Percentiles rank a stretch among this genome's conserved stretches.
Conservation (phyloP, 148 eudicot genomes). For the Cornus controversa region DNA sequence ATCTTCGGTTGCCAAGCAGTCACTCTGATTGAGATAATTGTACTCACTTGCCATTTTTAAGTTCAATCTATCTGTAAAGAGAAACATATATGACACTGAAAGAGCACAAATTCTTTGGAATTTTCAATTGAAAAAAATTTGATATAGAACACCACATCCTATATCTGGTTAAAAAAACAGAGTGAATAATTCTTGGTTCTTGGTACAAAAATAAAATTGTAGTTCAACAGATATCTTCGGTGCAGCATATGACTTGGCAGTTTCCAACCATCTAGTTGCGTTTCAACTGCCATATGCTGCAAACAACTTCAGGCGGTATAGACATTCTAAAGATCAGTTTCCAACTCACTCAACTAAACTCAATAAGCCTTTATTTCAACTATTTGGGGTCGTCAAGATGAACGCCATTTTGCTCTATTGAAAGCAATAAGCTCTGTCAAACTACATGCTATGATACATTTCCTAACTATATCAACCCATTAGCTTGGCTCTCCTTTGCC, state of each 20-base stretch:
- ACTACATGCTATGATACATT: too few relatives aligned
- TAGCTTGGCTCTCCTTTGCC: too few relatives aligned
- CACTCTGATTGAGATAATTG: constrained; percentile 78
- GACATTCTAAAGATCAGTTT: background rate
- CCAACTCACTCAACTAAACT: too few relatives aligned
- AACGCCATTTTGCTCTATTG: too few relatives aligned
- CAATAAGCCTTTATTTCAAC: too few relatives aligned
- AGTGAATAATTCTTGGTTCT: background rate
- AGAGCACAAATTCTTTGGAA: background rate
- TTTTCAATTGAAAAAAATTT: background rate
- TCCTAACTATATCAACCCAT: too few relatives aligned
- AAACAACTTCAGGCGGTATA: background rate
- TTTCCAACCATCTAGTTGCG: constrained; percentile 3
- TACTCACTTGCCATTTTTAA: constrained; percentile 61
- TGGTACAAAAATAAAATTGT: background rate
- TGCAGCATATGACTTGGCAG: background rate
- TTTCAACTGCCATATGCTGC: background rate
- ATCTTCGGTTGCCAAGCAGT: constrained; percentile 58
- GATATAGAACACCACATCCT: background rate
- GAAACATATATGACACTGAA: constrained; percentile 11
- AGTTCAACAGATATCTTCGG: background rate
- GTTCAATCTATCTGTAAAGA: constrained; percentile 63
- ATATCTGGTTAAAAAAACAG: background rate
- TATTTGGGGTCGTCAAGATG: too few relatives aligned
- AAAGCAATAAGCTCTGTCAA: too few relatives aligned